Evolutionary conservation across 768 basidiomycete species (phyloP), one percentile per base, ranked within the genome.

Genomic region (Macrolepiota dolichaula): DNA sequence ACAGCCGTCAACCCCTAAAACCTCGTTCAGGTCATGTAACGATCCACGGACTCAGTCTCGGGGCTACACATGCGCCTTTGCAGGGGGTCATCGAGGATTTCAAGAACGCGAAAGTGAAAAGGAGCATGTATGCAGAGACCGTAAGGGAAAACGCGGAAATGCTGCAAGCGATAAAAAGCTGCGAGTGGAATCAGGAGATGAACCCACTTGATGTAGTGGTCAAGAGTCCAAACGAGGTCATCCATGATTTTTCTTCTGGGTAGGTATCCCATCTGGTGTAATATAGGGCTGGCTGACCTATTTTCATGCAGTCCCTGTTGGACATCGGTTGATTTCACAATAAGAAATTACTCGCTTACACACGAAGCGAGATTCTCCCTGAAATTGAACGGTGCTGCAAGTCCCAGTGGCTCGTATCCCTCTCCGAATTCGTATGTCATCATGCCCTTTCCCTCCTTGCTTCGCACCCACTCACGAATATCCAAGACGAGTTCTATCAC

Each of bases 71-170:
- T 69, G 91, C 85, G 11, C 73, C 83, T 13, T 76, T 96, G 60
- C 77, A 83, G 17, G 79, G 81, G 51, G 76, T 87, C 38, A 79
- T 94, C 4, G 79, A 83, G 51, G 78, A 81, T 19, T 81, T 83
- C 10, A 85, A 86, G 67, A 77, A 74, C 49, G 80, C 81, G 11
- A 91, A 91, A 72, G 80, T 80, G 24, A 90, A 87, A 62, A 82
- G 94, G 49, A 92, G 85, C 64, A 93, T 97, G 83, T 98, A 94
- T 69, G 93, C 92, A 22, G 94, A 98, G 76, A 96, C 94, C 4
- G 84, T 83, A 63, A 79, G 89, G 51, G 87, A 94, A 72, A 85
- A 85, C 68, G 71, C 72, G 64, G 85, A 86, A 54, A 74, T 96
- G 35, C 68, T 96, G 55, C 77, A 85, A 53, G 84, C 86, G 9